Conservation (phyloP, 805 yeast genomes). For the Metschnikowia colocasiae region DNA sequence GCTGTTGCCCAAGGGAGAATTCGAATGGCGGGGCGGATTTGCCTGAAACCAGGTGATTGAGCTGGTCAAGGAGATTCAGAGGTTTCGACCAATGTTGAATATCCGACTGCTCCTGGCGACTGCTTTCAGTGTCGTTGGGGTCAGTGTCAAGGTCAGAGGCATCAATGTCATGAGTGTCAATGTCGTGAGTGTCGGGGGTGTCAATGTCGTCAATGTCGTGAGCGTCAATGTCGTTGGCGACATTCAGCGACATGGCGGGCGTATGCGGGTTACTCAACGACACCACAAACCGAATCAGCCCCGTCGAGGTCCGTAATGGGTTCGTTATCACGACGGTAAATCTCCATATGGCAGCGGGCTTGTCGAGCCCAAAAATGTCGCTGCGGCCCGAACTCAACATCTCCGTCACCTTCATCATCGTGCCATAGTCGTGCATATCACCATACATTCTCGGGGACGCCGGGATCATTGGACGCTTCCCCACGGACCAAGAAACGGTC, state of each 20-base stretch:
- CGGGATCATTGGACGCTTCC: not conserved
- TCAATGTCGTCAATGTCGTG: not conserved
- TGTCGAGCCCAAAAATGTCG: not conserved
- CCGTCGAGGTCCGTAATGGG: slow-evolving; percentile 8
- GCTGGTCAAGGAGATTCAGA: slow-evolving; percentile 12
- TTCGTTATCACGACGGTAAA: slow-evolving; percentile 23
- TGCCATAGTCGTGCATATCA: not conserved
- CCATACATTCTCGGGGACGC: not conserved
- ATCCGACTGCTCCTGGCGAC: not conserved
- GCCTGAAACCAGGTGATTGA: slow-evolving; percentile 5
- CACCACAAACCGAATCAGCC: slow-evolving; percentile 6
- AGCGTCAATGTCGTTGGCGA: not conserved
- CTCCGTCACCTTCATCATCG: not conserved
- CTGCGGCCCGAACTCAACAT: slow-evolving; percentile 7
- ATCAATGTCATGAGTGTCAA: too few relatives aligned
- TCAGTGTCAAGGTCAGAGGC: too few relatives aligned
- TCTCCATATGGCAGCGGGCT: slow-evolving; percentile 22
- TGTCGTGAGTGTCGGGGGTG: too few relatives aligned
- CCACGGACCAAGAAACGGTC: not conserved
- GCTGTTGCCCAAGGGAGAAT: not conserved
- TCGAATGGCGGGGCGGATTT: not conserved
- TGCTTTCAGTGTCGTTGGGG: too few relatives aligned
- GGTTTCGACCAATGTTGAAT: not conserved
- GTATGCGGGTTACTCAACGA: slow-evolving; percentile 6
- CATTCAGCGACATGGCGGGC: not conserved